Evolutionary conservation across 1,139 yeast species (phyloP).

Genomic region (Blastobotrys elegans): DNA sequence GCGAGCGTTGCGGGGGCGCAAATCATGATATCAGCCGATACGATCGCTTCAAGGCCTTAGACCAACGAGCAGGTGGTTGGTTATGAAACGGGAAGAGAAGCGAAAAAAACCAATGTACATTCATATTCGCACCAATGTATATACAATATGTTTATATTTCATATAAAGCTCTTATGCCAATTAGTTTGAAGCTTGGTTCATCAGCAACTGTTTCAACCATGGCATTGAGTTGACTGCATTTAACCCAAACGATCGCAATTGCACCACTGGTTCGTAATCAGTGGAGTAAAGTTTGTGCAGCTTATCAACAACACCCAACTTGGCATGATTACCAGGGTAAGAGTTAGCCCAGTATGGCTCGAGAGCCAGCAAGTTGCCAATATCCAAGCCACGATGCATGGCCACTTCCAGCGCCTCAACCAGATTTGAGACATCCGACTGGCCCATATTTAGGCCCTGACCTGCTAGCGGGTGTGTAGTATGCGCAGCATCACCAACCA

Average conservation of each 20-base stretch:
- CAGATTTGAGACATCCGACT: conserved; percentile 75
- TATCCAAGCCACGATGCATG: conserved; percentile 72
- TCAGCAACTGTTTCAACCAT: conserved; percentile 55
- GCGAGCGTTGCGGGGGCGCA: too few species aligned
- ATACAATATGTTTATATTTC: too few species aligned
- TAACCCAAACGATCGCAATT: conserved; percentile 71
- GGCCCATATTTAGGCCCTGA: conserved; percentile 98
- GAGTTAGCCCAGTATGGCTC: conserved; percentile 83
- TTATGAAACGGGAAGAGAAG: neutral
- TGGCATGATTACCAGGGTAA: conserved; percentile 71
- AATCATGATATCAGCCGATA: too few species aligned
- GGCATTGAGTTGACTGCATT: conserved; percentile 59
- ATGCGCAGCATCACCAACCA: conserved; percentile 98
- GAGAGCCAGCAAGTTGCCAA: conserved; percentile 75
- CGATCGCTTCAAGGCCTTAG: too few species aligned
- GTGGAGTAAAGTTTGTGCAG: conserved; percentile 82
- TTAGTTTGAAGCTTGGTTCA: conserved; percentile 41
- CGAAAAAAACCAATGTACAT: neutral
- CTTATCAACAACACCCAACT: conserved; percentile 88
- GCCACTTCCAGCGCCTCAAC: conserved; percentile 68
- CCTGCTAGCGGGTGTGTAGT: conserved; percentile 98
- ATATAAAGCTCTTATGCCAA: too few species aligned
- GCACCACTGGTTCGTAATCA: conserved; percentile 68
- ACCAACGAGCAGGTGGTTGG: too few species aligned
- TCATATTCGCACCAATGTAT: too few species aligned